Percentiles rank a stretch among this genome's conserved stretches.
These are phyloP conservation scores for Evernia prunastri DNA, from an alignment of 495 filamentous ascomycete species.

Conservation along the genomic window DNA sequence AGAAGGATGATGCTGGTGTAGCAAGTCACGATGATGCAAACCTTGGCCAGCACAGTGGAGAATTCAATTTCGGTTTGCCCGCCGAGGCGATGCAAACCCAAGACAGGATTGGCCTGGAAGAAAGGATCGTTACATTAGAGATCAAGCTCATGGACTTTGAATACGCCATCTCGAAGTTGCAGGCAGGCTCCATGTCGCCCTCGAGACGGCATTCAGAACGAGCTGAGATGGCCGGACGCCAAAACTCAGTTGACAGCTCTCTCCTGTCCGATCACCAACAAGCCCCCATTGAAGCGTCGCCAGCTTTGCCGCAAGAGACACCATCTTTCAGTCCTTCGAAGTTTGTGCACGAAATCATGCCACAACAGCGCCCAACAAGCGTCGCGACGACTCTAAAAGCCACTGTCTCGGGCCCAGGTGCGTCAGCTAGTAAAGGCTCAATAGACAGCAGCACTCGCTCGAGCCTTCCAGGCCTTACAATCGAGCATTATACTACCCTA, in stretches of 20 bases:
- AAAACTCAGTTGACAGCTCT: slow-evolving; percentile 14
- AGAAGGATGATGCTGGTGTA: slow-evolving; percentile 26
- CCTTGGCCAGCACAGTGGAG: slow-evolving; percentile 29
- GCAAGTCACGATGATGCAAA: slow-evolving; percentile 33
- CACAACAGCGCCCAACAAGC: slow-evolving; percentile 22
- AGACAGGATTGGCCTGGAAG: slow-evolving; percentile 43
- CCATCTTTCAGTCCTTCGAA: slow-evolving; percentile 15
- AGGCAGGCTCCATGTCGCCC: slow-evolving; percentile 27
- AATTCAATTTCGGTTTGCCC: slow-evolving; percentile 40
- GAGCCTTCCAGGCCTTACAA: slow-evolving; percentile 37
- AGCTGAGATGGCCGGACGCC: slow-evolving; percentile 7
- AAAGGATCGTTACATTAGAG: slow-evolving; percentile 47
- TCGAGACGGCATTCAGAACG: slow-evolving; percentile 16
- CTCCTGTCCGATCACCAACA: slow-evolving; percentile 12
- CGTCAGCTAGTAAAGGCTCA: slow-evolving; percentile 12
- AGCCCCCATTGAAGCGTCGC: slow-evolving; percentile 16
- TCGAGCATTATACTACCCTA: slow-evolving; percentile 52
- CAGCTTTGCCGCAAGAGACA: slow-evolving; percentile 15
- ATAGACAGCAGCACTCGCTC: slow-evolving; percentile 18
- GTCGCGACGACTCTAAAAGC: slow-evolving; percentile 27
- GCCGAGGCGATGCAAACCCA: slow-evolving; percentile 42
- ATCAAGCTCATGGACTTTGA: slow-evolving; percentile 52
- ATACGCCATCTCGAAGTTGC: slow-evolving; percentile 48
- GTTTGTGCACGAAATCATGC: slow-evolving; percentile 12
- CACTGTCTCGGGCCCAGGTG: slow-evolving; percentile 1